Evolutionary conservation across 352 stramenopile species (phyloP).

Genomic region (Ophiocytium majus): DNA sequence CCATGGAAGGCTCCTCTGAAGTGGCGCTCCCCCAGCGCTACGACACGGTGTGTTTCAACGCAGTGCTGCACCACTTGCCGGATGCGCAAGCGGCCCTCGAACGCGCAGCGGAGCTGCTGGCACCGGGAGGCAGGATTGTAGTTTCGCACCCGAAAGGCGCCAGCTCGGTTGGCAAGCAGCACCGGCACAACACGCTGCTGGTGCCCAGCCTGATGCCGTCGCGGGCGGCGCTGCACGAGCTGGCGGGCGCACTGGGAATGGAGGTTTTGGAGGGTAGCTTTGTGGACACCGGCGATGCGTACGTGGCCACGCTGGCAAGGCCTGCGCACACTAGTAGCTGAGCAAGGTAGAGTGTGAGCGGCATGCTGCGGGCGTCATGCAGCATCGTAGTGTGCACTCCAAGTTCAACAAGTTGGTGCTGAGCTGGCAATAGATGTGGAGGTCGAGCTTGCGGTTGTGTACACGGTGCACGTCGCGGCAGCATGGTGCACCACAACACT

Average conservation of each 20-base stretch:
- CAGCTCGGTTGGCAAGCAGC: slow-evolving; percentile 35
- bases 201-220: slow-evolving; percentile 37
- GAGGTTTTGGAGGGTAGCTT: neutral
- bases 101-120: slow-evolving; percentile 23
- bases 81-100: slow-evolving; percentile 26
- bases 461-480: too few species aligned
- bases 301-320: neutral
- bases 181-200: slow-evolving; percentile 31
- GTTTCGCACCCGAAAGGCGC: slow-evolving; percentile 40
- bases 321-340: too few species aligned
- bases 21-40: slow-evolving; percentile 11
- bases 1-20: too few species aligned
- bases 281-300: neutral
- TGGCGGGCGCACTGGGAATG: neutral
- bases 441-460: too few species aligned
- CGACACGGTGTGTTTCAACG: slow-evolving; percentile 36
- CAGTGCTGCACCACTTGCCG: slow-evolving; percentile 30
- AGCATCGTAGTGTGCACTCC: too few species aligned
- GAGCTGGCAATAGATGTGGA: too few species aligned
- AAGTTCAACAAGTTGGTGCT: too few species aligned
- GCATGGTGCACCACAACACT: too few species aligned
- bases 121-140: slow-evolving; percentile 29
- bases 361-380: too few species aligned
- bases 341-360: too few species aligned
- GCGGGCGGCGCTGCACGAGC: neutral